These are phyloP conservation scores for Haberlea rhodopensis DNA, from an alignment of 257 asterid genomes.

Conservation along the genomic window DNA sequence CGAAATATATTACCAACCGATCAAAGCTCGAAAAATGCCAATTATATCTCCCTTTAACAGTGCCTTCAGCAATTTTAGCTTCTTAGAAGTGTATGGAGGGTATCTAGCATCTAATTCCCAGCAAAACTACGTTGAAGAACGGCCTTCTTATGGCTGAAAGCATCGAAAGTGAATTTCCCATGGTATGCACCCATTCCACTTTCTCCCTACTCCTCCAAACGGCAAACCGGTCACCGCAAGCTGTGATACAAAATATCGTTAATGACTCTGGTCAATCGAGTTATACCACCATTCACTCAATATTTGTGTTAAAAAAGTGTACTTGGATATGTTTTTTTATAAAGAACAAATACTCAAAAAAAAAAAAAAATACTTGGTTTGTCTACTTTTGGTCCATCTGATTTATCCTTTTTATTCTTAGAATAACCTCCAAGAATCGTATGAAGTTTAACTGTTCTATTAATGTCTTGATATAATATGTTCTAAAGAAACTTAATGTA, in stretches of 20 bases:
- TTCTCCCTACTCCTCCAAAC: slow-evolving; percentile 93
- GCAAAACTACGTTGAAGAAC: slow-evolving; percentile 61
- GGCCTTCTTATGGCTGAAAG: slow-evolving; percentile 90
- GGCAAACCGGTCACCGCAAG: slow-evolving; percentile 56
- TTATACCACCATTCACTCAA: not conserved
- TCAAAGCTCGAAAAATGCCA: slow-evolving; percentile 54
- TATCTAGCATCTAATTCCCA: slow-evolving; percentile 77
- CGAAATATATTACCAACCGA: slow-evolving; percentile 51
- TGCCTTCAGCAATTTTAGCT: slow-evolving; percentile 60
- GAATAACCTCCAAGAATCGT: too few relatives aligned
- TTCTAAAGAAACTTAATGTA: too few relatives aligned
- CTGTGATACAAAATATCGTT: slow-evolving; percentile 40
- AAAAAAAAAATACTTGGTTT: too few relatives aligned
- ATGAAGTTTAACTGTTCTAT: too few relatives aligned
- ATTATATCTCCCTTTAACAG: slow-evolving; percentile 55
- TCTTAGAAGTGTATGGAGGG: slow-evolving; percentile 73
- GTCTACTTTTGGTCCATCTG: too few relatives aligned
- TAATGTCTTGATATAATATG: too few relatives aligned
- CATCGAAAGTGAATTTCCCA: slow-evolving; percentile 79
- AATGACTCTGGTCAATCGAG: slow-evolving; percentile 22
- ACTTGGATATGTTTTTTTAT: too few relatives aligned
- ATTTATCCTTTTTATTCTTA: too few relatives aligned
- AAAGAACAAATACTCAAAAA: too few relatives aligned
- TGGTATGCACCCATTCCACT: slow-evolving; percentile 98
- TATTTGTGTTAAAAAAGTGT: not conserved